These are phyloP conservation scores for Vitis hybrid DNA, from an alignment of 177 flowering plant species.

Conservation along the genomic window DNA sequence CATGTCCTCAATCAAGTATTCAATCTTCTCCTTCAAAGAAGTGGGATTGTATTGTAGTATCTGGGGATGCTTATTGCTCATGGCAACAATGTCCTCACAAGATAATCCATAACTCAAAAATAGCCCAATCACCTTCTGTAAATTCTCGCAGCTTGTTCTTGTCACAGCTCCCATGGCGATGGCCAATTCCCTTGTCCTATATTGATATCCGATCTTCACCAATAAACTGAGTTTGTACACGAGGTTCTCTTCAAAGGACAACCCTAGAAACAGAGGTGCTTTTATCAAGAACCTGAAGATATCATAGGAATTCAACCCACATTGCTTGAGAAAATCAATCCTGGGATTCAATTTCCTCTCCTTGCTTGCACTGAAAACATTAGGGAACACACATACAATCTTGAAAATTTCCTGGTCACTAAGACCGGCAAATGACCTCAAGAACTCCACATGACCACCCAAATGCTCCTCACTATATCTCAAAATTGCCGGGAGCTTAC, in stretches of 20 bases:
- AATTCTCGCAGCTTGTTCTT: conserved; percentile 74
- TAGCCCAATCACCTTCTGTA: conserved; percentile 63
- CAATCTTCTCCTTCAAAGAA: conserved; percentile 70
- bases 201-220: conserved; percentile 66
- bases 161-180: conserved; percentile 71
- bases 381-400: conserved; percentile 60
- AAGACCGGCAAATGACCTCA: conserved; percentile 60
- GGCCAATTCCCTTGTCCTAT: conserved; percentile 63
- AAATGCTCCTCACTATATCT: conserved; percentile 58
- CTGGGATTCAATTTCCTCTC: conserved; percentile 70
- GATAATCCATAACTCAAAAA: conserved; percentile 64
- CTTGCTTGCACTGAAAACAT: conserved; percentile 59
- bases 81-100: conserved; percentile 49
- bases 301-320: conserved; percentile 56
- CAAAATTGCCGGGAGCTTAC: conserved; percentile 56
- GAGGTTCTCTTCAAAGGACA: conserved; percentile 61
- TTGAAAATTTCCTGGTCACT: conserved; percentile 55
- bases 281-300: conserved; percentile 65
- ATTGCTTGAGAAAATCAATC: conserved; percentile 68
- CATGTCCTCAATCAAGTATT: conserved; percentile 73
- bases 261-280: conserved; percentile 67
- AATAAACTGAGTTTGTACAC: conserved; percentile 50
- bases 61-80: conserved; percentile 85
- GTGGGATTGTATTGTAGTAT: conserved; percentile 62
- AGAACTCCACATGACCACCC: conserved; percentile 51